A percentile compares a stretch with the other conserved stretches of the same genome.
Conservation (phyloP, 257 asterid species). For the Mitragyna speciosa region DNA sequence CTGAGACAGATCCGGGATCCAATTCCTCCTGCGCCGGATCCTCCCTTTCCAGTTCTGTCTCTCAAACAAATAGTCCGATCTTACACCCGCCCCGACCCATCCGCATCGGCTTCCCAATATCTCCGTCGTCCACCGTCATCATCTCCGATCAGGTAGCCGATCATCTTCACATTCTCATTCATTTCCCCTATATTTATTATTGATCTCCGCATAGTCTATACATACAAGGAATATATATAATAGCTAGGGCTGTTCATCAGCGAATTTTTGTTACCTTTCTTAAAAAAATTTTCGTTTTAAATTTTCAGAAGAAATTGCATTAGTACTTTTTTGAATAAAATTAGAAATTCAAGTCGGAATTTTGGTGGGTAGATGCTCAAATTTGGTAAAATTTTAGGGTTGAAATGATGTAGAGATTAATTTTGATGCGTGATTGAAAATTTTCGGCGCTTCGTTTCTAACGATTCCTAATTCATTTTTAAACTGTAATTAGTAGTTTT, state of each 20-base stretch:
- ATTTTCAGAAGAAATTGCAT: not conserved
- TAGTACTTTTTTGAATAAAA: not conserved
- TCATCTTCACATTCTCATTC: not conserved
- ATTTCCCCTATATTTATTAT: slow-evolving; percentile 2
- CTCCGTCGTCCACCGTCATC: not conserved
- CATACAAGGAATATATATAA: too few species aligned
- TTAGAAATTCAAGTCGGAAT: not conserved
- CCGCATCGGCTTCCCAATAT: not conserved
- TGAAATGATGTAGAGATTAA: not conserved
- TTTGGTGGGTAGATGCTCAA: not conserved
- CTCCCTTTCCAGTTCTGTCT: too few species aligned
- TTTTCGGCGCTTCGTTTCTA: too few species aligned
- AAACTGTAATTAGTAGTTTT: not conserved
- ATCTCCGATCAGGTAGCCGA: slow-evolving; percentile 25
- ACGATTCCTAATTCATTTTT: too few species aligned
- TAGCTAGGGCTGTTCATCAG: not conserved
- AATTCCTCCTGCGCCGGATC: too few species aligned
- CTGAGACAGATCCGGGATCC: too few species aligned
- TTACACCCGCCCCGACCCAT: not conserved
- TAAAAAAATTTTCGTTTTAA: not conserved
- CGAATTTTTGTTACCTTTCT: too few species aligned
- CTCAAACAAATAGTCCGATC: not conserved
- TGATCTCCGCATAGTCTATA: not conserved
- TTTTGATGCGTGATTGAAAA: not conserved
- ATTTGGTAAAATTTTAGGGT: not conserved